A percentile compares a stretch with the other conserved stretches of the same genome.
These are phyloP conservation scores for Pythium dissimile DNA, from an alignment of 352 stramenopile genomes.

Conservation along the genomic window DNA sequence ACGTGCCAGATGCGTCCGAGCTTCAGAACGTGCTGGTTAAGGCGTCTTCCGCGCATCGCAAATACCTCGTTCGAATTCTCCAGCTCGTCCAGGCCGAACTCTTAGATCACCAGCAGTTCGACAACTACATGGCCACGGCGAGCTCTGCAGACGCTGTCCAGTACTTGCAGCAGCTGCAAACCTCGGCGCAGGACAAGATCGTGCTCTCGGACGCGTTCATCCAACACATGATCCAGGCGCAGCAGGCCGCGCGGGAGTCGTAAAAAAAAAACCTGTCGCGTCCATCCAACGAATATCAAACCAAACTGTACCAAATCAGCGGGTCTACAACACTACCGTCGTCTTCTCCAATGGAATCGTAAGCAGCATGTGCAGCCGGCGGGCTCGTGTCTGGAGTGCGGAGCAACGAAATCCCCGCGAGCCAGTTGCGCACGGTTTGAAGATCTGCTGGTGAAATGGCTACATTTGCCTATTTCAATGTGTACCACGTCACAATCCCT, in stretches of 20 bases:
- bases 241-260: conserved; percentile 75
- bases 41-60: conserved; percentile 62
- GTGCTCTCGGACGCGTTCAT: conserved; percentile 84
- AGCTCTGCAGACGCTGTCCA: conserved; percentile 82
- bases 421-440: not conserved
- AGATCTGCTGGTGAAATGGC: not conserved
- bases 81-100: conserved; percentile 64
- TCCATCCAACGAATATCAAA: too few species aligned
- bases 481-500: not conserved
- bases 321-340: too few species aligned
- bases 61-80: conserved; percentile 67
- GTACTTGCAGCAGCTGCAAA: conserved; percentile 85
- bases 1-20: conserved; percentile 47
- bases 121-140: conserved; percentile 65
- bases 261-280: too few species aligned
- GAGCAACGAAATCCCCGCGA: too few species aligned
- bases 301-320: not conserved
- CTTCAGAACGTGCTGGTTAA: conserved; percentile 58
- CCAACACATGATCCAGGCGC: conserved; percentile 78
- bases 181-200: conserved; percentile 84
- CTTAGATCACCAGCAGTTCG: conserved; percentile 74
- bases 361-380: too few species aligned
- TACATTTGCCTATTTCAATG: not conserved
- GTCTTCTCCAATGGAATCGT: too few species aligned
- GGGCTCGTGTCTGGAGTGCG: too few species aligned